Evolutionary conservation across 441 rosid genomes (phyloP), one percentile per base, ranked within the genome.

Genomic region (Cnidoscolus chayamansa): DNA sequence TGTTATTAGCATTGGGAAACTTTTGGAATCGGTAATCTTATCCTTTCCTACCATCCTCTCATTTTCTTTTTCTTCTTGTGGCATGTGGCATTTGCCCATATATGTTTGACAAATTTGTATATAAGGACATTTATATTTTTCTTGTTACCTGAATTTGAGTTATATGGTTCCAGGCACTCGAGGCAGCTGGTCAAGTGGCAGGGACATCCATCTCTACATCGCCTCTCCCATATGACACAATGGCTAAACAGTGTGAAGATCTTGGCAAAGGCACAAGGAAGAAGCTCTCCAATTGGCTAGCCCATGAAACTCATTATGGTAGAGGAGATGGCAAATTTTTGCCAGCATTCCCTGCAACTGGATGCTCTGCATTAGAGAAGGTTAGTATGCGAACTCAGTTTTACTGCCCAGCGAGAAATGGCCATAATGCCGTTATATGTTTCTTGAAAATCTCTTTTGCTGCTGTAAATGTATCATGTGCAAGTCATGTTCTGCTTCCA

Each of bases 121-220:
- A 53, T 25, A 25, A 25, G 25, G 25, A 25, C 25, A 25, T 25
- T 25, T 59, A 37, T 47, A 0, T 45, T n/a, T 72, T 63, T 56
- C 49, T n/a, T 43, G 3, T 32, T 25, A 20, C 25, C 8, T 62
- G 61, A n/a, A 70, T 62, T 67, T 6, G 56, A 74, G 11, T 17
- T 10, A 45, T 49, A 13, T 53, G 63, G 25, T 61, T 79, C 66
- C 86, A 95, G 98, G 96, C 99, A 1, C 97, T 93, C 16, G 89
- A 86, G 85, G 97, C 91, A 40, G 99, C 98, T 35, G 97, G 98
- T 79, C 93, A 91, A 81, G 98, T 95, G 70, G 97, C 93, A 25
- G 95, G 87, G 72, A 82, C 93, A 71, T 79, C 92, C 5, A 78
- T 90, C 77, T 87, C 97, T 62, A 85, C 90, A 50, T 95, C 98